These are phyloP conservation scores for Bothriochloa decipiens DNA, from an alignment of 176 grass and related monocot species.

Conservation along the genomic window DNA sequence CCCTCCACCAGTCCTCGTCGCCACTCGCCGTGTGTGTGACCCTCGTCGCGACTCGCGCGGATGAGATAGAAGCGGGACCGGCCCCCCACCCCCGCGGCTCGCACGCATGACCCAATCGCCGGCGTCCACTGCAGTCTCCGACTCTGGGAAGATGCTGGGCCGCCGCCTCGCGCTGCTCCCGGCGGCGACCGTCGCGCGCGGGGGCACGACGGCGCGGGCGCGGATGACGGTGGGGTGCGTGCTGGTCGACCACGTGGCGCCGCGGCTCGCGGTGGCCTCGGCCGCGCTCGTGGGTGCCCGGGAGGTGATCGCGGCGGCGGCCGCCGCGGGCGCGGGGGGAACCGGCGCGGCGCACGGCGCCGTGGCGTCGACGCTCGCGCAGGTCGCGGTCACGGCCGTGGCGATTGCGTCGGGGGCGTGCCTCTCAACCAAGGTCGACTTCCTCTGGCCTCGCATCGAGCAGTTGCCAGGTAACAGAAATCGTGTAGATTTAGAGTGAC, in stretches of 20 bases:
- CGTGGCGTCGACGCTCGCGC: constrained; percentile 82
- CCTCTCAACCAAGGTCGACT: constrained; percentile 93
- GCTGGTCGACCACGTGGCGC: constrained; percentile 68
- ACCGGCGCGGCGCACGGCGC: constrained; percentile 66
- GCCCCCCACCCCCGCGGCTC: neutral
- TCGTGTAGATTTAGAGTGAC: neutral
- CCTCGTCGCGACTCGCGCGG: constrained; percentile 16
- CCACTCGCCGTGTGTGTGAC: constrained; percentile 12
- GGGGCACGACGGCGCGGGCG: constrained; percentile 40
- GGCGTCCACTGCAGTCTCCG: constrained; percentile 53
- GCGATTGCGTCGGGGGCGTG: constrained; percentile 97
- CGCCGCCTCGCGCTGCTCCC: constrained; percentile 57
- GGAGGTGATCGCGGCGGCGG: constrained; percentile 77
- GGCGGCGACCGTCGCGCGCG: constrained; percentile 35
- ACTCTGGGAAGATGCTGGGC: constrained; percentile 55
- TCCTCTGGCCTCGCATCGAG: constrained; percentile 90
- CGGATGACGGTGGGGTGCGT: constrained; percentile 65
- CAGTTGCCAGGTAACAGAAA: constrained; percentile 66
- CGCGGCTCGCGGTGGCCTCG: constrained; percentile 62
- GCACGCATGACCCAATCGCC: constrained; percentile 55
- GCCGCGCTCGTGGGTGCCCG: constrained; percentile 62
- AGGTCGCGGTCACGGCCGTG: constrained; percentile 88
- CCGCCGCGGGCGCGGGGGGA: constrained; percentile 53
- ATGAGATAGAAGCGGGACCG: constrained; percentile 49
- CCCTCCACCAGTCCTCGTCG: neutral